phyloP scores from a whole-genome alignment of 495 filamentous ascomycete species.

The Penicillium cosmopolitanum region DNA sequence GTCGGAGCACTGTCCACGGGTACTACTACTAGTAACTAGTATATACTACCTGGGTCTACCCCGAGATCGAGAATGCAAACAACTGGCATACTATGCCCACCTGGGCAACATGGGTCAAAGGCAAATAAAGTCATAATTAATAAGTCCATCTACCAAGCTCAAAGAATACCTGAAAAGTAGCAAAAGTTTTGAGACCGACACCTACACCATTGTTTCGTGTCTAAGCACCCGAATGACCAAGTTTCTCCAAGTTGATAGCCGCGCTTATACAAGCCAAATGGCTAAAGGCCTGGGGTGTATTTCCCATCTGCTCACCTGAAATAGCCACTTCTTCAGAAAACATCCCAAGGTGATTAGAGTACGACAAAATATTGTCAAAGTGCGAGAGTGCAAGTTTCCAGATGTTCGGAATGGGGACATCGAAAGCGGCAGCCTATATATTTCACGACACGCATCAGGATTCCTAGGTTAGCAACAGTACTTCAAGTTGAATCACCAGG shows the following conservation, averaged over 20 bases:
- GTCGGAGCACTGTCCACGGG: no score
- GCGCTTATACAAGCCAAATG: conserved; percentile 73
- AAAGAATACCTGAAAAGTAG: no score
- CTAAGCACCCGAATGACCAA: conserved; percentile 9
- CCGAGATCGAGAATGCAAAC: no score
- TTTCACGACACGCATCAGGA: no score
- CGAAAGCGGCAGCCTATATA: conserved; percentile 41
- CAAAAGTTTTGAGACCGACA: no score
- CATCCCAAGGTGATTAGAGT: conserved; percentile 73
- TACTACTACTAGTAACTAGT: no score
- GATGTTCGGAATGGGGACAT: conserved; percentile 66
- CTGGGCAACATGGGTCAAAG: no score
- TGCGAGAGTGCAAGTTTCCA: conserved; percentile 63
- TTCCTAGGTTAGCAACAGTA: not conserved
- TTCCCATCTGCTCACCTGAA: conserved; percentile 72
- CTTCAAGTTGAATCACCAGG: not conserved
- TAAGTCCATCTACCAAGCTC: not conserved
- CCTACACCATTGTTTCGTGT: no score
- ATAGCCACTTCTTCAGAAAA: conserved; percentile 76
- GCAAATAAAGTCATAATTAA: not conserved
- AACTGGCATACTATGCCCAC: no score
- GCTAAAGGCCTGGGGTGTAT: conserved; percentile 75
- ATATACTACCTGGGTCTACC: no score
- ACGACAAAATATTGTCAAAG: conserved; percentile 75
- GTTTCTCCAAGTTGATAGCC: conserved; percentile 67